Evolutionary conservation across 306 rosid species (phyloP).

Genomic region (Quercus rubra): DNA sequence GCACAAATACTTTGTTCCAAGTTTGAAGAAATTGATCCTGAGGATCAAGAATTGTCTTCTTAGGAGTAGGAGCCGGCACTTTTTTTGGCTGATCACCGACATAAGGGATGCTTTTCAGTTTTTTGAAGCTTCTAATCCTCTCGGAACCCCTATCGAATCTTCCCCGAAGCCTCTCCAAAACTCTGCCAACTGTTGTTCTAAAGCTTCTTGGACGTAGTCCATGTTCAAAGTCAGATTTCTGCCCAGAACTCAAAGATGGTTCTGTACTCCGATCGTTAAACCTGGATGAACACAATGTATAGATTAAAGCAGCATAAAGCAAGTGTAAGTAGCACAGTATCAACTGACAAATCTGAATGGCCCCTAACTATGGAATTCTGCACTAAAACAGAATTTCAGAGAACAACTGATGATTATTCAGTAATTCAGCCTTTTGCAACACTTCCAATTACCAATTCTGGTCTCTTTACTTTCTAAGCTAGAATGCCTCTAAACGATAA

Average conservation of each 20-base stretch:
- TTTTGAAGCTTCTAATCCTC: background rate
- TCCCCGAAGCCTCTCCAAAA: background rate
- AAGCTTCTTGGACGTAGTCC: conserved; percentile 26
- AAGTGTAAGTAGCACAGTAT: conserved; percentile 4
- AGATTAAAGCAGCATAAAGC: background rate
- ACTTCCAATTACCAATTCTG: background rate
- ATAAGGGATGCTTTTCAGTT: conserved; percentile 7
- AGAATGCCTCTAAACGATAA: background rate
- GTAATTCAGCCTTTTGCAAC: background rate
- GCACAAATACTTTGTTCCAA: conserved; percentile 84
- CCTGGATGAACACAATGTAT: conserved; percentile 28
- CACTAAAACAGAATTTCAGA: no score
- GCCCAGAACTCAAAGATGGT: conserved; percentile 35
- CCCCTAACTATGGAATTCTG: background rate
- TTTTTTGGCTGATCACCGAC: conserved; percentile 22
- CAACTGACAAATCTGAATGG: background rate
- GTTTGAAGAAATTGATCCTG: conserved; percentile 70
- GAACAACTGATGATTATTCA: background rate
- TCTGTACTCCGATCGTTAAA: conserved; percentile 60
- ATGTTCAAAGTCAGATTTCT: conserved; percentile 16
- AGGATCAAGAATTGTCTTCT: conserved; percentile 61
- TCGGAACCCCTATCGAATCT: no score
- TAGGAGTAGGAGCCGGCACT: background rate
- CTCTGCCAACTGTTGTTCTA: conserved; percentile 28
- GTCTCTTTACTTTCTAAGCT: background rate